phyloP scores from a whole-genome alignment of 257 asterid species.

The Mitragyna speciosa region DNA sequence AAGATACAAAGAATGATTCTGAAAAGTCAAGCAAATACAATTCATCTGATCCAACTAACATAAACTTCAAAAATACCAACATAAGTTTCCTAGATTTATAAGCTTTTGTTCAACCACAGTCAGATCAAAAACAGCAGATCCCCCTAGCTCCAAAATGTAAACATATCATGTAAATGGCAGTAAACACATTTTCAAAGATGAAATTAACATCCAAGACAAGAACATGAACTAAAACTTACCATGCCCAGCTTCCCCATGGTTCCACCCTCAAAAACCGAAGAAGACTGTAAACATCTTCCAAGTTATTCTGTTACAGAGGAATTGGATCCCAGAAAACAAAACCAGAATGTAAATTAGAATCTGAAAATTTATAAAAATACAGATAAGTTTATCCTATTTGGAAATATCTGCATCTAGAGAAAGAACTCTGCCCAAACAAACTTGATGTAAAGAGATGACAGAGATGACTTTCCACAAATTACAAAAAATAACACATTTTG shows the following conservation, averaged over 20 bases:
- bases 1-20: not conserved
- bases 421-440: not conserved
- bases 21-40: conserved; percentile 1
- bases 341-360: not conserved
- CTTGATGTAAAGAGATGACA: not conserved
- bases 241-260: conserved; percentile 99
- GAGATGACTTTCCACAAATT: not conserved
- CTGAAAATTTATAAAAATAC: not conserved
- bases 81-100: not conserved
- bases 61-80: not conserved
- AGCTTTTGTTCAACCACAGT: not conserved
- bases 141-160: not conserved
- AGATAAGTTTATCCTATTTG: not conserved
- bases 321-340: conserved; percentile 23
- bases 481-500: not conserved
- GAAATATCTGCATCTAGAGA: not conserved
- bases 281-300: conserved; percentile 92
- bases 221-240: conserved; percentile 50
- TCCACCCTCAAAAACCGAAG: conserved; percentile 94
- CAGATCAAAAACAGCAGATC: not conserved
- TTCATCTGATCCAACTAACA: not conserved
- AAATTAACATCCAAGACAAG: conserved; percentile 13
- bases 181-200: conserved; percentile 15
- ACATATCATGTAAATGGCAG: conserved; percentile 8
- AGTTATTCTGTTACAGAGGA: conserved; percentile 67